Base-by-base conservation (phyloP, 2,329 filamentous ascomycete species). In the Drechslera avenae region DNA sequence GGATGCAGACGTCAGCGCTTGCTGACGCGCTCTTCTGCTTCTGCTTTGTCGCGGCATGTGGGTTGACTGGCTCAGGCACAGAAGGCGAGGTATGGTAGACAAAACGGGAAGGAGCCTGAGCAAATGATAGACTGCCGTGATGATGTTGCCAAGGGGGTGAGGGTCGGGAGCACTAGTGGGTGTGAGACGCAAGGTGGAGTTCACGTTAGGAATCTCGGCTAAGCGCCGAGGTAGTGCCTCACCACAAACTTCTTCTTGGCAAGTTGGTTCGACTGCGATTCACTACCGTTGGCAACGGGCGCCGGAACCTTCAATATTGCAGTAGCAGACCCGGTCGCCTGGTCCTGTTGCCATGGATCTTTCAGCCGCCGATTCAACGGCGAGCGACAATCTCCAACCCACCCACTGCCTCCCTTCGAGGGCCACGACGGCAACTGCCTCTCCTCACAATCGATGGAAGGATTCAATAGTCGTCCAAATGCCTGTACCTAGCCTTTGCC, bases 141-240 rank as follows among this genome's bases (percentile, higher is more conserved):
- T 42, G 50, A 54, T 30, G 45, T 48, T 48, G 57, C 52, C 47
- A 56, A 59, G 44, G 16, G 23, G 36, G 5, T 23, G 21, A 23
- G 14, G 35, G 16, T n/a, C 26, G 32, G 36, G 47, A 32, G 54
- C 9, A 23, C 4, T n/a, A n/a, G 9, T 45, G 32, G 40, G 59
- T 62, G 60, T 62, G 59, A 60, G 54, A 44, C 52, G 37, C 26
- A 45, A 39, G 32, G 33, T 35, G 39, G 34, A 44, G 30, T 41
- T 46, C 37, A 39, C 36, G 39, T 42, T 26, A 4, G 9, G 36
- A 26, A 37, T 31, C 26, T 62, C 26, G 52, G 52, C 17, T 39
- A 31, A 28, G 39, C 2, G 18, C 16, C 8, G 16, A 13, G 13
- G 32, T 17, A 35, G 17, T 23, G 35, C 23, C 8, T 9, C 19